Percentiles rank a stretch among this genome's conserved stretches.
Evolutionary conservation across 192 early-diverging fungal genomes (phyloP).

Genomic region (Jimgerdemannia flammicorona): DNA sequence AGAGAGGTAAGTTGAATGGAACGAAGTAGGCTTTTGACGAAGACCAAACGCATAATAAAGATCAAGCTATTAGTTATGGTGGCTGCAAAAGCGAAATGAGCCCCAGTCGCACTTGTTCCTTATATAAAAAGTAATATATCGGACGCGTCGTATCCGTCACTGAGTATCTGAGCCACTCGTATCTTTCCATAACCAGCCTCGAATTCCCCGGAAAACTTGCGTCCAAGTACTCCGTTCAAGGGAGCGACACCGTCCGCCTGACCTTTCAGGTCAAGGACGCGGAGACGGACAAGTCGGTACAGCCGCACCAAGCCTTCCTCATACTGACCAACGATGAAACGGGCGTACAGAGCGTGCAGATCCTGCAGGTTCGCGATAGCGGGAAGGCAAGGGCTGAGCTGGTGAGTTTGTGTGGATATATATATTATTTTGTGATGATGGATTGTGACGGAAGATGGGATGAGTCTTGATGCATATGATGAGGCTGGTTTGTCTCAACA

Average conservation of each 20-base stretch:
- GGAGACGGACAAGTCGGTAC: background rate
- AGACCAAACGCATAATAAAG: no score
- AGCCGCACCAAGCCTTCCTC: slow-evolving; percentile 22
- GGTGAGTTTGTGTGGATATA: background rate
- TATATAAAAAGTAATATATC: background rate
- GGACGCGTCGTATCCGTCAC: background rate
- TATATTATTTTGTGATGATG: background rate
- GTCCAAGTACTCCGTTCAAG: background rate
- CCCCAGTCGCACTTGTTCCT: no score
- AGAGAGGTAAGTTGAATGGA: background rate
- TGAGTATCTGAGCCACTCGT: background rate
- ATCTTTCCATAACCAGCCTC: background rate
- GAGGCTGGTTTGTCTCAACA: no score
- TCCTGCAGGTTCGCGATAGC: slow-evolving; percentile 12
- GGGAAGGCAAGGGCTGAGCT: slow-evolving; percentile 24
- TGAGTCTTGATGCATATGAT: no score
- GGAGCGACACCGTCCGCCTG: background rate
- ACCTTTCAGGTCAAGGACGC: background rate
- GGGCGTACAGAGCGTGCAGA: slow-evolving; percentile 1
- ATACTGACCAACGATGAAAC: slow-evolving; percentile 13
- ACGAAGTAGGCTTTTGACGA: background rate
- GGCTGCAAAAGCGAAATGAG: no score
- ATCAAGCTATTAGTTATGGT: no score
- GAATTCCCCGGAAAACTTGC: background rate
- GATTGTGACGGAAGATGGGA: no score